A percentile compares a stretch with the other conserved stretches of the same genome.
phyloP scores from a whole-genome alignment of 2,329 filamentous ascomycete genomes.

The Microdochium trichocladiopsis region DNA sequence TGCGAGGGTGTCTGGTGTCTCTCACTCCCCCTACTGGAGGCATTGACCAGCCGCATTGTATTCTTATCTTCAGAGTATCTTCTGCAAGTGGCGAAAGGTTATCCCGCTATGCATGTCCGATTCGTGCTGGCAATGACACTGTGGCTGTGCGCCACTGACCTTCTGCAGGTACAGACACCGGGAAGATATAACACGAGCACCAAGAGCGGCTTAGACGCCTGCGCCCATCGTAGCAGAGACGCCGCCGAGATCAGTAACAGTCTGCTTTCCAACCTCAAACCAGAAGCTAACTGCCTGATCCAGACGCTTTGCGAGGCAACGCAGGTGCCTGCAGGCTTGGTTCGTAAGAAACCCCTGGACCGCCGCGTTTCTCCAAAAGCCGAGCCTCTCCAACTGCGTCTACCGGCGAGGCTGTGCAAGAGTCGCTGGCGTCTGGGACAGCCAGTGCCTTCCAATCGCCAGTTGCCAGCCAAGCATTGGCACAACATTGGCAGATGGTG shows the following conservation, averaged over 20 bases:
- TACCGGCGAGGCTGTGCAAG: too few species aligned
- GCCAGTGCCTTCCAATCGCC: too few species aligned
- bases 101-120: too few species aligned
- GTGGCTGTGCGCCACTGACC: neutral
- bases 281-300: too few species aligned
- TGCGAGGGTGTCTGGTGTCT: neutral
- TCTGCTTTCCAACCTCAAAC: too few species aligned
- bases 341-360: too few species aligned
- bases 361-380: too few species aligned
- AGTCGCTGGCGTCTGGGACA: too few species aligned
- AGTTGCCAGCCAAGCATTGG: neutral
- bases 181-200: neutral
- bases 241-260: slow-evolving; percentile 24
- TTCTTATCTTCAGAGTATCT: neutral
- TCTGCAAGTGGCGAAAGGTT: neutral
- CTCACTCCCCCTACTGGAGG: neutral
- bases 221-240: slow-evolving; percentile 33
- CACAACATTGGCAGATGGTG: neutral
- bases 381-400: too few species aligned
- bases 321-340: too few species aligned
- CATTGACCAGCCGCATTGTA: neutral
- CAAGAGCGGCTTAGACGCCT: slow-evolving; percentile 25
- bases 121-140: too few species aligned
- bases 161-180: neutral
- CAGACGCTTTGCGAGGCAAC: too few species aligned